These are phyloP conservation scores for Thalassiosira mediterranea DNA, from an alignment of 352 stramenopile genomes.

Conservation along the genomic window DNA sequence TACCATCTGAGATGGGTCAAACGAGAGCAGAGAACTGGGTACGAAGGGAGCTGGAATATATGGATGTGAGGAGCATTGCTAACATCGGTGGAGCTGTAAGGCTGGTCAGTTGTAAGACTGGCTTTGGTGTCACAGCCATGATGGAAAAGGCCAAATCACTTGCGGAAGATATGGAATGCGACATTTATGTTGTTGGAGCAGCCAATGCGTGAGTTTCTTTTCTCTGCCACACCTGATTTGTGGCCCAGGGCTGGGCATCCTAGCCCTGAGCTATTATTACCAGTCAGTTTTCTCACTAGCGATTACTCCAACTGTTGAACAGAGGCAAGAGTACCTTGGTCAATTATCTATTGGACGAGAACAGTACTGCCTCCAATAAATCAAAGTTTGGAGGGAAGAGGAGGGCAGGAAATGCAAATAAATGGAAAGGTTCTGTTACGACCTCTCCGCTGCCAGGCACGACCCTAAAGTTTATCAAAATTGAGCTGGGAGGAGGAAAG, in stretches of 20 bases:
- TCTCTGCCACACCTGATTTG: no score
- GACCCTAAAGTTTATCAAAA: constrained; percentile 83
- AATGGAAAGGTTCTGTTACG: constrained; percentile 74
- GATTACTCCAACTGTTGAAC: no score
- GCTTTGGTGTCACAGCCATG: constrained; percentile 70
- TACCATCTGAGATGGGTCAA: constrained; percentile 80
- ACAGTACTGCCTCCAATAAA: constrained; percentile 42
- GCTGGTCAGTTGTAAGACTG: constrained; percentile 81
- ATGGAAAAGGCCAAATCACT: constrained; percentile 73
- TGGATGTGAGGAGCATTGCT: constrained; percentile 74
- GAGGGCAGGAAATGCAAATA: constrained; percentile 69
- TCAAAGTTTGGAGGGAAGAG: constrained; percentile 41
- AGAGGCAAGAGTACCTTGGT: constrained; percentile 84
- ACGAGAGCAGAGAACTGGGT: constrained; percentile 81
- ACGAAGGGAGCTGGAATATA: constrained; percentile 78
- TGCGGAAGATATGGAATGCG: constrained; percentile 71
- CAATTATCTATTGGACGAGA: constrained; percentile 74
- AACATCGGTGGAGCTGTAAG: constrained; percentile 80
- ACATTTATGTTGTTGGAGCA: constrained; percentile 83
- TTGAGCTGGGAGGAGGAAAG: constrained; percentile 73
- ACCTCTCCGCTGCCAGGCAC: constrained; percentile 78
- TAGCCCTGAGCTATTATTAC: no score
- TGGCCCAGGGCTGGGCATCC: no score
- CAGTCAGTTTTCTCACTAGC: no score
- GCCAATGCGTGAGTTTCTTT: constrained; percentile 83